phyloP scores from a whole-genome alignment of 2,329 filamentous ascomycete genomes.

The Aspergillus fischeri region DNA sequence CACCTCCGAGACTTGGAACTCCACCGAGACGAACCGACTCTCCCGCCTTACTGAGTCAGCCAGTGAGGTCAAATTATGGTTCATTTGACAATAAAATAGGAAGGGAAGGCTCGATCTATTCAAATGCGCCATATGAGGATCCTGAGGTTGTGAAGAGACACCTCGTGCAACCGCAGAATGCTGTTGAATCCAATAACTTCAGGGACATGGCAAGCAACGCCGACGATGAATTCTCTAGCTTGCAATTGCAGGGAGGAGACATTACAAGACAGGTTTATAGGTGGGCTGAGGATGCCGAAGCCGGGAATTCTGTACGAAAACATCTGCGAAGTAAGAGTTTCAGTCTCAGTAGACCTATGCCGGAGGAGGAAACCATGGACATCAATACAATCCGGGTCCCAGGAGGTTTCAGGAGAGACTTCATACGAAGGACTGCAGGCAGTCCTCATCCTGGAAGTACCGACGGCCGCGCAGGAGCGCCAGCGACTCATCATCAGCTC shows the following conservation, averaged over 20 bases:
- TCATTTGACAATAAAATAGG: constrained; percentile 72
- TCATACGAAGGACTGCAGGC: constrained; percentile 69
- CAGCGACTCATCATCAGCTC: constrained; percentile 53
- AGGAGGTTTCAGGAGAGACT: constrained; percentile 89
- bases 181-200: constrained; percentile 29
- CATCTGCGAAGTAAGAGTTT: constrained; percentile 85
- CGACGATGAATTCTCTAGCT: constrained; percentile 85
- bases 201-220: constrained; percentile 41
- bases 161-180: constrained; percentile 65
- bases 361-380: constrained; percentile 74
- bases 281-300: constrained; percentile 87
- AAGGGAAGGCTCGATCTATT: constrained; percentile 40
- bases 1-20: constrained; percentile 39
- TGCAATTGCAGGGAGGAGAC: constrained; percentile 89
- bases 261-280: constrained; percentile 93
- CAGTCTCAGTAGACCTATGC: constrained; percentile 68
- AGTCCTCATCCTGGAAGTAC: constrained; percentile 53
- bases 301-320: constrained; percentile 54
- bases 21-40: constrained; percentile 54
- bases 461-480: constrained; percentile 31
- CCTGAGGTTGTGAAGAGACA: constrained; percentile 88
- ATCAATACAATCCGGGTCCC: constrained; percentile 90
- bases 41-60: constrained; percentile 50
- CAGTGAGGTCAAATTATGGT: constrained; percentile 71
- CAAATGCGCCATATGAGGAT: constrained; percentile 69